Conservation (phyloP, 495 filamentous ascomycete genomes). For the Tuber calosporum region DNA sequence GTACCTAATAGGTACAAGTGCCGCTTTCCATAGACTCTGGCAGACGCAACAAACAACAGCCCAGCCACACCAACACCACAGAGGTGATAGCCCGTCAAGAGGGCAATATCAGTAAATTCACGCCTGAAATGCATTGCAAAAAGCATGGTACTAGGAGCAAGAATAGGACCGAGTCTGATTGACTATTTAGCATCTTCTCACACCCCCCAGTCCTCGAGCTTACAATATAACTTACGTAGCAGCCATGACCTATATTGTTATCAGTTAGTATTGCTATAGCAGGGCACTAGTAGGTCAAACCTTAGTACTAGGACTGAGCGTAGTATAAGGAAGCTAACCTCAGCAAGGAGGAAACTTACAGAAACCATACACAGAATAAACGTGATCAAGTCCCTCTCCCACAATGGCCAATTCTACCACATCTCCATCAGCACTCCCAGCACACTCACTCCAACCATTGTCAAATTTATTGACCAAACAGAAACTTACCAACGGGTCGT, state of each 20-base stretch:
- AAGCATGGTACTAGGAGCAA: constrained; percentile 77
- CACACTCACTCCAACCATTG: not conserved
- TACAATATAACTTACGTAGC: constrained; percentile 26
- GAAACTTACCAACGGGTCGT: constrained; percentile 61
- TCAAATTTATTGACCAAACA: constrained; percentile 18
- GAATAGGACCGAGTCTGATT: constrained; percentile 60
- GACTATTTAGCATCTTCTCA: not conserved
- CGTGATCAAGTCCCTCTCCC: constrained; percentile 76
- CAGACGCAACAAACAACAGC: constrained; percentile 74
- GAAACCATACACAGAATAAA: constrained; percentile 67
- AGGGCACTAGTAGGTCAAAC: not conserved
- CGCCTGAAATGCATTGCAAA: constrained; percentile 55
- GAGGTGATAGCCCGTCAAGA: constrained; percentile 81
- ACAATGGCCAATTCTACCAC: constrained; percentile 79
- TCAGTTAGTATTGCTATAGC: constrained; percentile 10
- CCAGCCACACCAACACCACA: constrained; percentile 74
- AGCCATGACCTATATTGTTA: constrained; percentile 29
- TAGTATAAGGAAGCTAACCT: constrained; percentile 2
- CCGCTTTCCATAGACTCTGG: constrained; percentile 86
- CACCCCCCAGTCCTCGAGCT: not conserved
- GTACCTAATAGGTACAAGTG: constrained; percentile 80
- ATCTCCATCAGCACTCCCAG: constrained; percentile 26
- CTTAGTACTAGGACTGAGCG: not conserved
- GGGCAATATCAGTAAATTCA: constrained; percentile 63
- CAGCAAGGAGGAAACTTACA: constrained; percentile 44